These are phyloP conservation scores for Agrocybe chaxingu DNA, from an alignment of 768 basidiomycete genomes.

Conservation along the genomic window DNA sequence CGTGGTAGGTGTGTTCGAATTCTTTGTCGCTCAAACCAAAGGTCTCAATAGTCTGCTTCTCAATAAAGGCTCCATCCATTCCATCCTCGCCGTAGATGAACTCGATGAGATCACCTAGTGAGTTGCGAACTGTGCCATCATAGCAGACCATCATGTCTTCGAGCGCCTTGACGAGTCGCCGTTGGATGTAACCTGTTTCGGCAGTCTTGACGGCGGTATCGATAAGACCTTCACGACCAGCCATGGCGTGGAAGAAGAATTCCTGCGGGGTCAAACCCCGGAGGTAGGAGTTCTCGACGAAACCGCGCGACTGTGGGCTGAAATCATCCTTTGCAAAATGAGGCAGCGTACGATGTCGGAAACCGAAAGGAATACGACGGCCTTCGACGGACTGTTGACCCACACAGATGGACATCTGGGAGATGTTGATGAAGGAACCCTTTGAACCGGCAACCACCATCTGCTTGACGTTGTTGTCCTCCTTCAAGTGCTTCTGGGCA, in stretches of 20 bases:
- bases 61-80: slow-evolving; percentile 98
- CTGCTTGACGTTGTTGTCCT: slow-evolving; percentile 99
- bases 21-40: slow-evolving; percentile 77
- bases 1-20: slow-evolving; percentile 91
- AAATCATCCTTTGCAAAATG: slow-evolving; percentile 99
- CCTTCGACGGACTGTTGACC: slow-evolving; percentile 99
- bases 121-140: slow-evolving; percentile 97
- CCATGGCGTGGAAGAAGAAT: slow-evolving; percentile 99
- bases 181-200: slow-evolving; percentile 98
- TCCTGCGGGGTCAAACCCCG: slow-evolving; percentile 96
- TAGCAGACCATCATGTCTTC: slow-evolving; percentile 98
- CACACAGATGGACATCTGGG: slow-evolving; percentile 99
- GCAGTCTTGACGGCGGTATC: slow-evolving; percentile 99
- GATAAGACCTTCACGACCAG: slow-evolving; percentile 97
- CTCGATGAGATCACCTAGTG: slow-evolving; percentile 92
- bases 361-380: slow-evolving; percentile 96
- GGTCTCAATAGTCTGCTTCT: slow-evolving; percentile 91
- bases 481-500: slow-evolving; percentile 96
- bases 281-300: slow-evolving; percentile 98
- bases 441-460: slow-evolving; percentile 99
- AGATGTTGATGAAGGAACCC: slow-evolving; percentile 99
- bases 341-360: slow-evolving; percentile 92
- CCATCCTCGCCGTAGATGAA: slow-evolving; percentile 98
- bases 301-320: slow-evolving; percentile 95
- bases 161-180: slow-evolving; percentile 94